These are phyloP conservation scores for Phaffomyces antillensis DNA, from an alignment of 805 yeast genomes.

Conservation along the genomic window DNA sequence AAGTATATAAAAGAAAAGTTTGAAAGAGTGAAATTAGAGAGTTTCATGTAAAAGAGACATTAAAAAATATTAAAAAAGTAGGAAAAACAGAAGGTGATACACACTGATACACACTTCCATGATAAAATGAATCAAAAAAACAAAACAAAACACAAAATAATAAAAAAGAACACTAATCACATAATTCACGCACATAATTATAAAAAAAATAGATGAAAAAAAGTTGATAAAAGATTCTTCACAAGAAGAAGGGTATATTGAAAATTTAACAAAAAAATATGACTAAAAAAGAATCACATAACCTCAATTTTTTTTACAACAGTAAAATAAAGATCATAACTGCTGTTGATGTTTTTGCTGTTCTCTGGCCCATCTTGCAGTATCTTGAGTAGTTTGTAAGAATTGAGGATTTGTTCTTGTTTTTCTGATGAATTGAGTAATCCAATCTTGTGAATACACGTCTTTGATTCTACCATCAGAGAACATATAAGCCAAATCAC, in stretches of 20 bases:
- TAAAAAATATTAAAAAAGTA: not conserved
- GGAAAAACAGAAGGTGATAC: not conserved
- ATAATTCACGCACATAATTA: not conserved
- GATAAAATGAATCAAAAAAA: not conserved
- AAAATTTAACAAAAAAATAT: not conserved
- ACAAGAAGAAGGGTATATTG: not conserved
- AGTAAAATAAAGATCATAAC: not conserved
- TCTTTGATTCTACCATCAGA: slow-evolving; percentile 68
- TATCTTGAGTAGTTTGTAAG: slow-evolving; percentile 65
- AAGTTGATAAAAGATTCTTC: not conserved
- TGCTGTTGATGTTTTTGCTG: slow-evolving; percentile 30
- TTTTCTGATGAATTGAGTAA: slow-evolving; percentile 65
- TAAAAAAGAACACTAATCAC: no score
- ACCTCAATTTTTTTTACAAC: not conserved
- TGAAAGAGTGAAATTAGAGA: not conserved
- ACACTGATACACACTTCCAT: not conserved
- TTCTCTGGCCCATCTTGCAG: slow-evolving; percentile 98
- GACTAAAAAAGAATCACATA: slow-evolving; percentile 1
- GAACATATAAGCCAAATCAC: slow-evolving; percentile 86
- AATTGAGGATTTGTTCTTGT: slow-evolving; percentile 60
- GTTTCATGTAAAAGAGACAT: not conserved
- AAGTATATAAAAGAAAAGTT: not conserved
- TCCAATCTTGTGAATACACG: slow-evolving; percentile 69
- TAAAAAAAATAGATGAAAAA: not conserved
- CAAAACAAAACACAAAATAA: not conserved